These are phyloP conservation scores for Stachybotrys echinatus DNA, from an alignment of 2,329 filamentous ascomycete genomes.

Conservation along the genomic window DNA sequence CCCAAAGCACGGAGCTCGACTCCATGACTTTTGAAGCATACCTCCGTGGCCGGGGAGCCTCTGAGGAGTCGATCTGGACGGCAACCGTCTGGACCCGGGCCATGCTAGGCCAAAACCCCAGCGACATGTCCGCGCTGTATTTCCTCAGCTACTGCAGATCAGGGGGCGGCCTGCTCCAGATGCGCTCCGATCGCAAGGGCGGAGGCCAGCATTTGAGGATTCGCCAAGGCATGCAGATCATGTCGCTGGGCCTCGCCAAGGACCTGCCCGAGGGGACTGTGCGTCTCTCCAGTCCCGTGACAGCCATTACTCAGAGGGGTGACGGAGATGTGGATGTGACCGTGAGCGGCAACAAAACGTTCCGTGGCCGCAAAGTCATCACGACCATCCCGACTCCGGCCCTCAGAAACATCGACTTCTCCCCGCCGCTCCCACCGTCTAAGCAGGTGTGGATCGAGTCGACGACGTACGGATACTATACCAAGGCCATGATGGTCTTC, in stretches of 20 bases:
- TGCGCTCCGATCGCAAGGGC: slow-evolving; percentile 45
- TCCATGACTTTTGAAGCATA: slow-evolving; percentile 22
- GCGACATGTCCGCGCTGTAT: slow-evolving; percentile 44
- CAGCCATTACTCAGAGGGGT: slow-evolving; percentile 19
- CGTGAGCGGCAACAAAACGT: slow-evolving; percentile 13
- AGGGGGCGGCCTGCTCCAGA: slow-evolving; percentile 44
- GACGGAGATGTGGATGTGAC: slow-evolving; percentile 15
- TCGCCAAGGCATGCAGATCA: slow-evolving; percentile 38
- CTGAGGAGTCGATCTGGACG: slow-evolving; percentile 6
- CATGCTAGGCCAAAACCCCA: slow-evolving; percentile 44
- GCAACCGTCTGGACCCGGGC: slow-evolving; percentile 41
- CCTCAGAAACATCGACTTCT: slow-evolving; percentile 39
- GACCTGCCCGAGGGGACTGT: slow-evolving; percentile 21
- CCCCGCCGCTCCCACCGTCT: slow-evolving; percentile 34
- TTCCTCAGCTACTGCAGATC: slow-evolving; percentile 52
- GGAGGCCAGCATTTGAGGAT: slow-evolving; percentile 49
- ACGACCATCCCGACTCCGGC: slow-evolving; percentile 41
- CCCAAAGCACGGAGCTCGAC: slow-evolving; percentile 14
- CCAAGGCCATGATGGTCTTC: slow-evolving; percentile 43
- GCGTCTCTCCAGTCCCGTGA: slow-evolving; percentile 23
- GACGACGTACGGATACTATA: slow-evolving; percentile 39
- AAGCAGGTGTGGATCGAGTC: slow-evolving; percentile 30
- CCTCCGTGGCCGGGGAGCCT: slow-evolving; percentile 14
- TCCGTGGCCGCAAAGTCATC: slow-evolving; percentile 39
- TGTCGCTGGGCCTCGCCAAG: slow-evolving; percentile 29